phyloP scores from a whole-genome alignment of 495 filamentous ascomycete genomes.

The Penicillium odoratum region DNA sequence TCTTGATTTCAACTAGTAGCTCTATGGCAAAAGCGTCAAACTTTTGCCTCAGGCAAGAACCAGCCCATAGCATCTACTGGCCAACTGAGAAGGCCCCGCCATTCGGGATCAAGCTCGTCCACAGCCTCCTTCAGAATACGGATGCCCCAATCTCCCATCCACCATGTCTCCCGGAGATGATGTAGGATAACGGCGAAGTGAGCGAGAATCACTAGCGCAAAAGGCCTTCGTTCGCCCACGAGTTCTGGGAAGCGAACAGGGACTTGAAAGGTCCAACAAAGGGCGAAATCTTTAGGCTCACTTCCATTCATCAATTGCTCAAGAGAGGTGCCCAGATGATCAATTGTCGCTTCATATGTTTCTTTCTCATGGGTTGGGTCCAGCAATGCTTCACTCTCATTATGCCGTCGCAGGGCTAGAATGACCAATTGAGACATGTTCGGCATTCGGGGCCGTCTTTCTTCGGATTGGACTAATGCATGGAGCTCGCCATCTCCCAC shows the following conservation, averaged over 20 bases:
- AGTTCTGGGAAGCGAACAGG: constrained; percentile 52
- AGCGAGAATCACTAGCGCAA: constrained; percentile 54
- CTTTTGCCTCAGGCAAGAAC: background rate
- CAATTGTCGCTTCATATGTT: constrained; percentile 31
- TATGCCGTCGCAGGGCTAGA: constrained; percentile 31
- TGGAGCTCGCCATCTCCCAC: constrained; percentile 40
- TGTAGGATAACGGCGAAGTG: constrained; percentile 53
- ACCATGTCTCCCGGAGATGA: constrained; percentile 51
- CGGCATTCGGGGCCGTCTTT: constrained; percentile 31
- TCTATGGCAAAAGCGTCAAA: too few relatives aligned
- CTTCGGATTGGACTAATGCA: constrained; percentile 27
- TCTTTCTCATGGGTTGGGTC: constrained; percentile 33
- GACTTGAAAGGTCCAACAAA: constrained; percentile 53
- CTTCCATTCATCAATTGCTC: constrained; percentile 35
- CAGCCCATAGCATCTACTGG: constrained; percentile 43
- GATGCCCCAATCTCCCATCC: constrained; percentile 48
- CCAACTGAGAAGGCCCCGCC: constrained; percentile 39
- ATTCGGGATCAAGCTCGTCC: constrained; percentile 30
- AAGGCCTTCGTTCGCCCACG: constrained; percentile 49
- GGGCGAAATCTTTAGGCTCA: constrained; percentile 40
- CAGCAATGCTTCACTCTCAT: constrained; percentile 25
- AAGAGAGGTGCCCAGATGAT: constrained; percentile 29
- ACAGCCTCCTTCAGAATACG: constrained; percentile 35
- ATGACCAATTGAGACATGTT: constrained; percentile 40
- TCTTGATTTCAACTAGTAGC: constrained; percentile 1